These are phyloP conservation scores for Gastrolobium villosum DNA, from an alignment of 306 rosid species.

Conservation along the genomic window DNA sequence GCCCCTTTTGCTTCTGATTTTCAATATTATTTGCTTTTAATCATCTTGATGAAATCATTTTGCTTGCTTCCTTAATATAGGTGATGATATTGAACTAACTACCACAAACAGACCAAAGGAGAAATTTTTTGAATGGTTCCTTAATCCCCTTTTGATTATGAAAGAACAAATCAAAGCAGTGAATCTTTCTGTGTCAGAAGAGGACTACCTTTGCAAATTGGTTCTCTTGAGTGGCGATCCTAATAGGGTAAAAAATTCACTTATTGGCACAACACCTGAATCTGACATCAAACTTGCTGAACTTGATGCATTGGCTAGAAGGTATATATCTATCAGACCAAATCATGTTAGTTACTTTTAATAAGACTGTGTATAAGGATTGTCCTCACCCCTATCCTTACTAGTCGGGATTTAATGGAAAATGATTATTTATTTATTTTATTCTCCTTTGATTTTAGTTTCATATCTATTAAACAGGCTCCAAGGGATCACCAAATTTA, in stretches of 20 bases:
- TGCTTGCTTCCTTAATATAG: slow-evolving; percentile 56
- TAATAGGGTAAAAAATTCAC: slow-evolving; percentile 63
- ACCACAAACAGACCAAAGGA: slow-evolving; percentile 82
- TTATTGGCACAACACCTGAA: slow-evolving; percentile 66
- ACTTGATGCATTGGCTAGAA: slow-evolving; percentile 89
- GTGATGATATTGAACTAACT: slow-evolving; percentile 76
- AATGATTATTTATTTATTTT: too few species aligned
- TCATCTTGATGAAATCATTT: slow-evolving; percentile 17
- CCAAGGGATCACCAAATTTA: slow-evolving; percentile 86
- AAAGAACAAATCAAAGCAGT: slow-evolving; percentile 90
- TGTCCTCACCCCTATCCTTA: too few species aligned
- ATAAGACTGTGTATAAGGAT: too few species aligned
- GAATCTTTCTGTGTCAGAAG: slow-evolving; percentile 76
- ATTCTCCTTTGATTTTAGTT: neutral
- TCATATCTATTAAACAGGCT: slow-evolving; percentile 60
- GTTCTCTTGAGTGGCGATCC: slow-evolving; percentile 79
- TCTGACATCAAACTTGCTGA: slow-evolving; percentile 82
- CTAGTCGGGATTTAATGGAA: too few species aligned
- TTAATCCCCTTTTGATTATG: slow-evolving; percentile 82
- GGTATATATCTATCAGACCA: slow-evolving; percentile 51
- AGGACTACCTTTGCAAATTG: slow-evolving; percentile 72
- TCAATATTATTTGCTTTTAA: slow-evolving; percentile 23
- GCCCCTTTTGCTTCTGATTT: neutral
- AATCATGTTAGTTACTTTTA: neutral
- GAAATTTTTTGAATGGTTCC: slow-evolving; percentile 84